Evolutionary conservation across 805 yeast genomes (phyloP), one percentile per base, ranked within the genome.

Genomic region (Metschnikowia chrysomelidarum): DNA sequence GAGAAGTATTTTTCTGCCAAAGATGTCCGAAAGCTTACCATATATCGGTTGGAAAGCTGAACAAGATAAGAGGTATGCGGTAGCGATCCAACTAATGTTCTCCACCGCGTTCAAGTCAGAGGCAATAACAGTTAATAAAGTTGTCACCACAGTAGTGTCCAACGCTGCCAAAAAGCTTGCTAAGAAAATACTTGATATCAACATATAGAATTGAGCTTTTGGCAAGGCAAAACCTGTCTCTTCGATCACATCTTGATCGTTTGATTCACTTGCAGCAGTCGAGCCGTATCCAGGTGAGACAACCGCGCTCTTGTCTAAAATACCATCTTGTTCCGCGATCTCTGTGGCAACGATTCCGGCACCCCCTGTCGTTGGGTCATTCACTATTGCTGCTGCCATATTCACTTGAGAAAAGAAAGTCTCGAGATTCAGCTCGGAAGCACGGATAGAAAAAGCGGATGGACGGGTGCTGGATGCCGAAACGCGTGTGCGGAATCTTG

Each of bases 11-110:
- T 75, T 78, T 43, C 89, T 63, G 2, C 91, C 88, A 52, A 81
- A 81, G 18, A 82, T 80, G 49, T 82, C 89, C 11, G 84, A 76
- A 6, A 82, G 50, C 48, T 80, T 81, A 7, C 89, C 89, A 45
- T 73, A 79, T 15, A 82, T 57, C 2, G 89, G 89, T 56, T 82
- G 89, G 52, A 80, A 79, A 2, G 86, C 82, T 0, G 88, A 78
- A 27, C 81, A 75, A 1, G 87, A 75, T 27, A 82, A 59, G 27
- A 82, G 59, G 48, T 82, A 82, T 0, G 86, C 73, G 0, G 87
- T 78, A 2, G 86, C 88, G 16, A 82, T 78, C 87, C 87, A 82
- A 11, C 87, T 73, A 18, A 81, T 69, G 43, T 73, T 73, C 3
- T 78, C 76, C 27, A 81, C 63, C 0, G 79, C 80, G 44, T 80